These are phyloP conservation scores for Cladorrhinum sp. DNA, from an alignment of 2,329 filamentous ascomycete genomes.

Conservation along the genomic window DNA sequence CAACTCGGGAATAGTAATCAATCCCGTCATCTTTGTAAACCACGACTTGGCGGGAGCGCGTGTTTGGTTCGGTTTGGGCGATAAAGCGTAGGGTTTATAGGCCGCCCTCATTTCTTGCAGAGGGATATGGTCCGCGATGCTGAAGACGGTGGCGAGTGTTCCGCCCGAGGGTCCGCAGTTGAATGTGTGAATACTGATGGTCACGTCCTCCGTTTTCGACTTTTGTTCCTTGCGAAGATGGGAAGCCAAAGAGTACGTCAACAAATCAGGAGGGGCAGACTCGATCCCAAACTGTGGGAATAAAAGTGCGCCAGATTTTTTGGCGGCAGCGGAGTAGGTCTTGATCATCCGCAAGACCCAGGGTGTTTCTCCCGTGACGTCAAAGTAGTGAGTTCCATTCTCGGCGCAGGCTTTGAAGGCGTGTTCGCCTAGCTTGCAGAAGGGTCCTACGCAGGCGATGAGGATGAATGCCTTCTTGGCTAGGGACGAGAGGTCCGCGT, in stretches of 20 bases:
- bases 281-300: conserved; percentile 62
- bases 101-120: conserved; percentile 46
- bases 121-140: conserved; percentile 51
- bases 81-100: conserved; percentile 53
- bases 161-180: conserved; percentile 58
- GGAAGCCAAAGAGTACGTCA: conserved; percentile 53
- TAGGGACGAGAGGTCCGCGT: conserved; percentile 45
- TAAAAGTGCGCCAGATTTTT: conserved; percentile 54
- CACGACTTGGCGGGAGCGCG: conserved; percentile 33
- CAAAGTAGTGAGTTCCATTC: conserved; percentile 62
- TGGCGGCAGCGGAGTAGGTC: conserved; percentile 54
- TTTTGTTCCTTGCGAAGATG: conserved; percentile 48
- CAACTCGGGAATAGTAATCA: conserved; percentile 47
- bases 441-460: conserved; percentile 60
- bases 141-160: conserved; percentile 65
- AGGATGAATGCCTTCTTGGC: conserved; percentile 56
- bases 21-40: conserved; percentile 48
- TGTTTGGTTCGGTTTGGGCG: conserved; percentile 49
- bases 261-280: conserved; percentile 59
- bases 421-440: conserved; percentile 53
- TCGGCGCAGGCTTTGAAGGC: conserved; percentile 61
- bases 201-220: conserved; percentile 50
- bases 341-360: conserved; percentile 59
- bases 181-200: conserved; percentile 47
- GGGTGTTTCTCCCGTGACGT: conserved; percentile 59